Conservation (phyloP, 2,329 filamentous ascomycete genomes). For the Aureobasidium leucospermi region DNA sequence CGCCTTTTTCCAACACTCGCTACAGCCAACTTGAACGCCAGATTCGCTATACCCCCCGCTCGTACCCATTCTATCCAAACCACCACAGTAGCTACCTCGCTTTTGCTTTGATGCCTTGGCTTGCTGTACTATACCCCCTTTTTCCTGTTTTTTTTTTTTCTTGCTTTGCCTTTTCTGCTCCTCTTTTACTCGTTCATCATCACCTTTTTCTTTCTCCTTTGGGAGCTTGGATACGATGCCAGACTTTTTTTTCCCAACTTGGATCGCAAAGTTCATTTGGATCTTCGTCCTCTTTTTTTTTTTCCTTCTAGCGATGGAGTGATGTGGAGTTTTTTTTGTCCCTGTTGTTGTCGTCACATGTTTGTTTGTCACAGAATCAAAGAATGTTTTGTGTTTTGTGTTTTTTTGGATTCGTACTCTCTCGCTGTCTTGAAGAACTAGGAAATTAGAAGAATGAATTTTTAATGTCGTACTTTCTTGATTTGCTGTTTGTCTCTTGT, state of each 20-base stretch:
- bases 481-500: no score
- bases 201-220: background rate
- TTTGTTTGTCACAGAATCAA: background rate
- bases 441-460: background rate
- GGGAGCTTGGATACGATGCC: background rate
- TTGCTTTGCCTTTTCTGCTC: background rate
- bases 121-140: slow-evolving; percentile 4
- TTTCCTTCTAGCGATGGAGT: slow-evolving; percentile 6
- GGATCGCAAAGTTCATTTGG: background rate
- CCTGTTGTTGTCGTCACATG: background rate
- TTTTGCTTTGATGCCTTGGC: slow-evolving; percentile 3
- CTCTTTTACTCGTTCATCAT: background rate
- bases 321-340: background rate
- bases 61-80: background rate
- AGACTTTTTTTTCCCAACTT: background rate
- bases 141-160: background rate
- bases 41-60: slow-evolving; percentile 4
- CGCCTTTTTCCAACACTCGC: background rate
- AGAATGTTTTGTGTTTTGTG: background rate
- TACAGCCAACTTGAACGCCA: slow-evolving; percentile 7
- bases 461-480: background rate
- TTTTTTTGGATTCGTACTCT: background rate
- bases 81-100: background rate
- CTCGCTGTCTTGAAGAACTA: background rate
- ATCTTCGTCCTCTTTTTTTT: background rate